Conservation (phyloP, 495 filamentous ascomycete species). For the Hypoxylon trugodes region DNA sequence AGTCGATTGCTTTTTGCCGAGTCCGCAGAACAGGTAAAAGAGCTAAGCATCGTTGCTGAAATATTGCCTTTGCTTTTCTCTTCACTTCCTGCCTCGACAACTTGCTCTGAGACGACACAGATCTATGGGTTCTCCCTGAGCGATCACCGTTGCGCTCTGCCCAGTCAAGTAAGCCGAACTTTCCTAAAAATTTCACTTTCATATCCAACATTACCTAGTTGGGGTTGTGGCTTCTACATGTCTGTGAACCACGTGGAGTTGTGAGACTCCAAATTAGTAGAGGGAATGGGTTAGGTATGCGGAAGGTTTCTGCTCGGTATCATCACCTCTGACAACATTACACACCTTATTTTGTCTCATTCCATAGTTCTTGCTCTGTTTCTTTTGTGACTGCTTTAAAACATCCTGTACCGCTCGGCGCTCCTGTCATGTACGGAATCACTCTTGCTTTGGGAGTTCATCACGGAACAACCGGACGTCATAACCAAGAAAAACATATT, state of each 20-base stretch:
- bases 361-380: constrained; percentile 32
- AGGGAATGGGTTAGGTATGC: constrained; percentile 29
- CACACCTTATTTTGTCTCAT: constrained; percentile 42
- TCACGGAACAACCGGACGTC: neutral
- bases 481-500: neutral
- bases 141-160: constrained; percentile 17
- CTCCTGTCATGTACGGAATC: neutral
- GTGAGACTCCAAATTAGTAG: constrained; percentile 7
- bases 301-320: constrained; percentile 32
- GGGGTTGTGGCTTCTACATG: constrained; percentile 24
- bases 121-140: constrained; percentile 25
- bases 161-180: constrained; percentile 31
- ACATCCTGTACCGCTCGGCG: neutral
- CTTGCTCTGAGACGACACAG: neutral
- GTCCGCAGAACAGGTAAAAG: constrained; percentile 20
- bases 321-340: constrained; percentile 45
- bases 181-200: constrained; percentile 23
- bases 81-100: constrained; percentile 19
- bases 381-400: constrained; percentile 31
- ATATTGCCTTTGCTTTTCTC: constrained; percentile 46
- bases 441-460: neutral
- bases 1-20: constrained; percentile 14
- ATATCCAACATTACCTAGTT: constrained; percentile 30
- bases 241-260: constrained; percentile 28
- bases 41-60: constrained; percentile 44